Conservation (phyloP, 1,284 basidiomycete genomes). For the Kalmanozyma brasiliensis region DNA sequence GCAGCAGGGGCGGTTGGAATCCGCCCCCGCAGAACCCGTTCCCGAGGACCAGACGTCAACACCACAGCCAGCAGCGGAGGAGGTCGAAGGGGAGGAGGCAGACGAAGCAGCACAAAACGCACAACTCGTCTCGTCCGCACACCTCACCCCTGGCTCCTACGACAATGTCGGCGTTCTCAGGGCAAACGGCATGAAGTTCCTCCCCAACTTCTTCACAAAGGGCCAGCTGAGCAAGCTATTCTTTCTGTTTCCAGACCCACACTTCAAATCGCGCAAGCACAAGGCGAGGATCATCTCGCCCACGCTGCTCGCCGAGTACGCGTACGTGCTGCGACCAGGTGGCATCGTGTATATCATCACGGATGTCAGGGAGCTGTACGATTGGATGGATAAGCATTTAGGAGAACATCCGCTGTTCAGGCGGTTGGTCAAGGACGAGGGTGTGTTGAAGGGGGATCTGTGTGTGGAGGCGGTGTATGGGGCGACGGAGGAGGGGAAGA, state of each 20-base stretch:
- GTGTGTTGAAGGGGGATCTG: slow-evolving; percentile 70
- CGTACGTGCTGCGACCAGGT: slow-evolving; percentile 87
- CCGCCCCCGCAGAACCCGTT: slow-evolving; percentile 2
- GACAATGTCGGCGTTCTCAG: slow-evolving; percentile 94
- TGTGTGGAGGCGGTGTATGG: slow-evolving; percentile 62
- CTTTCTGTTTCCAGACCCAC: slow-evolving; percentile 98
- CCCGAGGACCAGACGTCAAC: background rate
- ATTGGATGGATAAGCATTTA: slow-evolving; percentile 94
- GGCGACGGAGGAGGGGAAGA: slow-evolving; percentile 88
- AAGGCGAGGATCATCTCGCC: slow-evolving; percentile 95
- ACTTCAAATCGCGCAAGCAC: slow-evolving; percentile 98
- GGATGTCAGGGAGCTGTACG: slow-evolving; percentile 91
- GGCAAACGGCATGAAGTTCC: slow-evolving; percentile 98
- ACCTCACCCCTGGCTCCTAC: slow-evolving; percentile 72
- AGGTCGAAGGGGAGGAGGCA: slow-evolving; percentile 58
- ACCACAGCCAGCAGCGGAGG: too few species aligned
- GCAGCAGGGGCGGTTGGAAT: slow-evolving; percentile 43
- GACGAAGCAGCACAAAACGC: slow-evolving; percentile 51
- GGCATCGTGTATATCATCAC: slow-evolving; percentile 98
- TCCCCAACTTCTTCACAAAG: slow-evolving; percentile 94
- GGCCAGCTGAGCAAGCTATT: slow-evolving; percentile 84
- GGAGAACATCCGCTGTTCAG: slow-evolving; percentile 87
- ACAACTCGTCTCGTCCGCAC: slow-evolving; percentile 22
- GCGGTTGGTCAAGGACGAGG: slow-evolving; percentile 77
- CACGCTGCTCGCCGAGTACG: slow-evolving; percentile 89